Conservation (phyloP, 2,329 filamentous ascomycete genomes). For the Sporothrix mexicana region DNA sequence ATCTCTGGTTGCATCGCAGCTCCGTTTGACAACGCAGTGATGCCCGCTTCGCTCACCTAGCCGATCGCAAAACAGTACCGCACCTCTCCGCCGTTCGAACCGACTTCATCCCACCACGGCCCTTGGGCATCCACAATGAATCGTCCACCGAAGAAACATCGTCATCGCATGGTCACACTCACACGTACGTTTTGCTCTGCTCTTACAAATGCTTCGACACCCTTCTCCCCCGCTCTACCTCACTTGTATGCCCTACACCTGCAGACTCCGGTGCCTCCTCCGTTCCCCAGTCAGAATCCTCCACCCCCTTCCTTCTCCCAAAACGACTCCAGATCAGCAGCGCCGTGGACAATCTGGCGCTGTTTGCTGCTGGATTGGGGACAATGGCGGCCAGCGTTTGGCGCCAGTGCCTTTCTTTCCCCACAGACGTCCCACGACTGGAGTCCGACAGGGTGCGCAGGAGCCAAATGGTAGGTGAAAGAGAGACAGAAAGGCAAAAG, state of each 20-base stretch:
- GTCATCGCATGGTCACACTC: constrained; percentile 5
- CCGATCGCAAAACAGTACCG: neutral
- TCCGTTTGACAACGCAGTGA: neutral
- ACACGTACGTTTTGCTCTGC: neutral
- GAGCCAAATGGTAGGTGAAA: neutral
- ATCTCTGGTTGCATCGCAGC: neutral
- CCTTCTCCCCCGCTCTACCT: neutral
- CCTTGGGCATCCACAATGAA: neutral
- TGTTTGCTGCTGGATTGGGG: constrained; percentile 1
- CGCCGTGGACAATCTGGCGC: neutral
- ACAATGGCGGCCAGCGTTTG: neutral
- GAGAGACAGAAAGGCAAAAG: neutral
- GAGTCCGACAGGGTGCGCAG: constrained; percentile 16
- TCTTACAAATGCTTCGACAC: neutral
- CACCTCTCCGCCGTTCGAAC: neutral
- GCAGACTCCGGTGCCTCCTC: neutral
- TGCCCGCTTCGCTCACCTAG: constrained; percentile 13
- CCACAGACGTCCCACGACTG: constrained; percentile 14
- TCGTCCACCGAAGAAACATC: neutral
- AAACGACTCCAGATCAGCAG: constrained; percentile 12
- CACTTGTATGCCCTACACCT: neutral
- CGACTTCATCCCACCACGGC: neutral
- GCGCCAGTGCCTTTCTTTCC: neutral
- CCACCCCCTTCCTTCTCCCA: neutral
- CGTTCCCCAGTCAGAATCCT: neutral